Conservation (phyloP, 2,329 filamentous ascomycete genomes). For the Ploettnerulaceae sp. region DNA sequence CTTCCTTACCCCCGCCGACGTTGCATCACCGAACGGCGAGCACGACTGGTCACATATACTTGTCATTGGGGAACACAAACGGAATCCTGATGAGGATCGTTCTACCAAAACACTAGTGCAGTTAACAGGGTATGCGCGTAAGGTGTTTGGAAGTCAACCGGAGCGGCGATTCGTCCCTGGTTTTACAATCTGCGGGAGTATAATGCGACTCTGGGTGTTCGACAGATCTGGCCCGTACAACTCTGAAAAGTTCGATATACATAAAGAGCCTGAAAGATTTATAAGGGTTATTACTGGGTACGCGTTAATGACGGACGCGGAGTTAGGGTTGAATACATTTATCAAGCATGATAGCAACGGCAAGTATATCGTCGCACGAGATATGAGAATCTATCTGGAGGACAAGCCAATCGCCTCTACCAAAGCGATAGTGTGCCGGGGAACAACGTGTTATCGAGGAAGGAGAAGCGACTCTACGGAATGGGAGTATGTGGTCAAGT, state of each 20-base stretch:
- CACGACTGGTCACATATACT: constrained; percentile 26
- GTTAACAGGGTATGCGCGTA: too few relatives aligned
- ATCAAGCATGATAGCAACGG: background rate
- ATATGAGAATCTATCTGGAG: background rate
- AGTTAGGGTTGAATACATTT: background rate
- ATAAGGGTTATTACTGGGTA: background rate
- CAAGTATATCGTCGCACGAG: background rate
- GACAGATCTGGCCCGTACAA: constrained; percentile 35
- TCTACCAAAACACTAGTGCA: too few relatives aligned
- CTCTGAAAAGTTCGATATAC: constrained; percentile 32
- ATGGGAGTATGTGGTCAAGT: too few relatives aligned
- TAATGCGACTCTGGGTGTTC: constrained; percentile 34
- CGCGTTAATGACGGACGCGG: background rate
- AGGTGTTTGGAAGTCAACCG: too few relatives aligned
- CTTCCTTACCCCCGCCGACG: constrained; percentile 20
- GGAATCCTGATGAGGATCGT: too few relatives aligned
- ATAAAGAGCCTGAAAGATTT: background rate
- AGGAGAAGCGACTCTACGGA: too few relatives aligned
- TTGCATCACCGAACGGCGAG: constrained; percentile 16
- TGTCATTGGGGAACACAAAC: constrained; percentile 24
- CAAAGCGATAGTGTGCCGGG: too few relatives aligned
- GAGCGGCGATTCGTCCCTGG: too few relatives aligned
- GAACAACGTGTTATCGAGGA: too few relatives aligned
- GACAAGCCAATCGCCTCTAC: constrained; percentile 17
- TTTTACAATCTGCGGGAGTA: too few relatives aligned